phyloP scores from a whole-genome alignment of 345 rosid genomes.

The Triadica sebifera region DNA sequence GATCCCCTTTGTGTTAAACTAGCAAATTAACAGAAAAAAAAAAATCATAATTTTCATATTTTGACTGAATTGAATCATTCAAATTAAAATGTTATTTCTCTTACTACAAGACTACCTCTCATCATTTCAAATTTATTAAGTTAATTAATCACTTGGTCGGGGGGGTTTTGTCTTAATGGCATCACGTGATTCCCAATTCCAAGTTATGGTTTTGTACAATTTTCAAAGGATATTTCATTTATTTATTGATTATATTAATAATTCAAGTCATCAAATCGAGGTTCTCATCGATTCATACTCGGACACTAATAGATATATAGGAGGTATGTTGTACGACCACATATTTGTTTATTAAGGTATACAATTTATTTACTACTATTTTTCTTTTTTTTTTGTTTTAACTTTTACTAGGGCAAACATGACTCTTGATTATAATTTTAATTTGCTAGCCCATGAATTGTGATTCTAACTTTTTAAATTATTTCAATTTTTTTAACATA shows the following conservation, averaged over 20 bases:
- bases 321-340: constrained; percentile 4
- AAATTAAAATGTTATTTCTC: constrained; percentile 13
- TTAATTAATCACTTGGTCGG: constrained; percentile 61
- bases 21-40: not conserved
- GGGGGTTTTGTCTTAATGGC: constrained; percentile 69
- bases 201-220: constrained; percentile 37
- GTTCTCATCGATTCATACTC: not conserved
- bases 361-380: no score
- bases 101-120: not conserved
- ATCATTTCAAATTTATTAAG: constrained; percentile 18
- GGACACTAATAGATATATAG: no score
- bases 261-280: constrained; percentile 20
- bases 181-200: constrained; percentile 84
- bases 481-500: no score
- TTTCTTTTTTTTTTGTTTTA: no score
- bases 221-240: constrained; percentile 22
- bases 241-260: constrained; percentile 11
- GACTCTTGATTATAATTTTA: no score
- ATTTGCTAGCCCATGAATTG: no score
- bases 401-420: no score
- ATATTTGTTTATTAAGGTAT: not conserved
- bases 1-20: constrained; percentile 79
- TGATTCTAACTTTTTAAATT: no score
- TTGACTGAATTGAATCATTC: constrained; percentile 28
- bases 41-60: constrained; percentile 17